A percentile compares a stretch with the other conserved stretches of the same genome.
These are phyloP conservation scores for Fusarium palustre DNA, from an alignment of 2,329 filamentous ascomycete genomes.

Conservation along the genomic window DNA sequence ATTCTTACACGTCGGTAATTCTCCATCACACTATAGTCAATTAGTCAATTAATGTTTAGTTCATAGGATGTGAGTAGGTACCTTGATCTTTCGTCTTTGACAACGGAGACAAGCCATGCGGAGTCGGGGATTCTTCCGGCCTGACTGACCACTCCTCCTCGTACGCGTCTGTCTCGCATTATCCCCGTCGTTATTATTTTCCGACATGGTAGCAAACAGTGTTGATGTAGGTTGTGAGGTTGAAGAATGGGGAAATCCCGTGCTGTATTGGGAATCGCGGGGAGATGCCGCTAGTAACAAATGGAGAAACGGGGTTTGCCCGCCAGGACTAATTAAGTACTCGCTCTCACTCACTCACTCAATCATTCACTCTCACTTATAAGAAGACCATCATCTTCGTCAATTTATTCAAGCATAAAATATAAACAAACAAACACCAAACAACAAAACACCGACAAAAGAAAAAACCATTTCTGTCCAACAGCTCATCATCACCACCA, in stretches of 20 bases:
- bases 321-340: not conserved
- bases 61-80: slow-evolving; percentile 38
- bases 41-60: not conserved
- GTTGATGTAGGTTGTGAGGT: not conserved
- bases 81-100: slow-evolving; percentile 63
- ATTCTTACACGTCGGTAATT: slow-evolving; percentile 56
- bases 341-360: not conserved
- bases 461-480: not conserved
- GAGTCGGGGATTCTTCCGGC: slow-evolving; percentile 45
- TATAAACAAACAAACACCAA: not conserved
- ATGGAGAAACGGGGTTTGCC: slow-evolving; percentile 15
- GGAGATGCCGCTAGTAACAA: slow-evolving; percentile 31
- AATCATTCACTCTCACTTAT: not conserved
- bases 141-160: slow-evolving; percentile 34
- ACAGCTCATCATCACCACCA: not conserved
- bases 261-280: not conserved
- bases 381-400: not conserved
- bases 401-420: not conserved
- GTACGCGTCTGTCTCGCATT: slow-evolving; percentile 9
- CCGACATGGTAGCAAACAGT: slow-evolving; percentile 26
- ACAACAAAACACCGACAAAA: not conserved
- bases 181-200: not conserved
- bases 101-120: slow-evolving; percentile 54
- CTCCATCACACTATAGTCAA: slow-evolving; percentile 58
- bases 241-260: slow-evolving; percentile 29